phyloP scores from a whole-genome alignment of 805 yeast species.

The Lipomyces oligophaga region DNA sequence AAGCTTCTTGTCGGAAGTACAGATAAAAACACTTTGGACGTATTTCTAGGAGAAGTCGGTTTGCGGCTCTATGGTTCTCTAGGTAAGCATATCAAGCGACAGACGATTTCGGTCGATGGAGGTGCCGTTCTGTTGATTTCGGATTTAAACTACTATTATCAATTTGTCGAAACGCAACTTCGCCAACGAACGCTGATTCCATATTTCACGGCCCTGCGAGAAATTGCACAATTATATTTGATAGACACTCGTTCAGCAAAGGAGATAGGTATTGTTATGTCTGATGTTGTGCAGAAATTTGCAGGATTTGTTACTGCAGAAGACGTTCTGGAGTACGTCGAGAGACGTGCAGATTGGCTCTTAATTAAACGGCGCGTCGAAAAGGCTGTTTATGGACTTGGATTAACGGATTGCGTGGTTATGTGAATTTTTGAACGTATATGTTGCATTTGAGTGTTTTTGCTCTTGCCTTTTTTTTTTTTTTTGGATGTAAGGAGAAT shows the following conservation, averaged over 20 bases:
- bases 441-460: too few species aligned
- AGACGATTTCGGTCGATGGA: constrained; percentile 72
- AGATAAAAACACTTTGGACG: constrained; percentile 82
- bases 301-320: constrained; percentile 89
- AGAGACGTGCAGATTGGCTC: constrained; percentile 83
- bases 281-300: constrained; percentile 71
- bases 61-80: constrained; percentile 74
- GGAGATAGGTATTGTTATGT: constrained; percentile 75
- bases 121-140: constrained; percentile 56
- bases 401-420: constrained; percentile 56
- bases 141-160: constrained; percentile 75
- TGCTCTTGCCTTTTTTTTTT: not conserved
- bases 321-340: constrained; percentile 89
- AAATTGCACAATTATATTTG: constrained; percentile 77
- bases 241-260: constrained; percentile 72
- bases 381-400: constrained; percentile 90
- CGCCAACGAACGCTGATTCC: constrained; percentile 59
- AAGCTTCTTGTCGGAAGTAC: constrained; percentile 73
- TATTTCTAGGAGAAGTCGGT: constrained; percentile 91
- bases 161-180: constrained; percentile 52
- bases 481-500: not conserved
- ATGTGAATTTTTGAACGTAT: constrained; percentile 5
- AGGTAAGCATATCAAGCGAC: constrained; percentile 70
- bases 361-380: constrained; percentile 75
- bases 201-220: constrained; percentile 72